These are phyloP conservation scores for Kalmusia sp. DNA, from an alignment of 2,329 filamentous ascomycete species.

Conservation along the genomic window DNA sequence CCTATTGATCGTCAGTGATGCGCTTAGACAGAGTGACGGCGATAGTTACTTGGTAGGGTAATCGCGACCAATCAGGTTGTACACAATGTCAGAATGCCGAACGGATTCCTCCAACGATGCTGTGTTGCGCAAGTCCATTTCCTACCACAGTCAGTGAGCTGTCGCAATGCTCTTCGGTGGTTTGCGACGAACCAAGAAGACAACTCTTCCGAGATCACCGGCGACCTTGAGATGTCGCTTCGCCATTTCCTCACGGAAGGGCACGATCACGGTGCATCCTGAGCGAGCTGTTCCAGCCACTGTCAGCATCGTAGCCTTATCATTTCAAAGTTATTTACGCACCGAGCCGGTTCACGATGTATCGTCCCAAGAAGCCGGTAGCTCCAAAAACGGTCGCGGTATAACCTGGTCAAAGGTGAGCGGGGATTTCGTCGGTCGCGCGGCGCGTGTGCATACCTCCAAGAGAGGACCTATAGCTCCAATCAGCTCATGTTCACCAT, in stretches of 20 bases:
- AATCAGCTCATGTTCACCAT: constrained; percentile 23
- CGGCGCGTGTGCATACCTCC: constrained; percentile 68
- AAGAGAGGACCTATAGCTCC: constrained; percentile 71
- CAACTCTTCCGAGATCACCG: constrained; percentile 89
- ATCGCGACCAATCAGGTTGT: constrained; percentile 92
- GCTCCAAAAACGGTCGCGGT: constrained; percentile 98
- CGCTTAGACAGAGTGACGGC: neutral
- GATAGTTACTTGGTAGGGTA: constrained; percentile 89
- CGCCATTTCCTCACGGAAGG: constrained; percentile 95
- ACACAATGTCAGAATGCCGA: constrained; percentile 95
- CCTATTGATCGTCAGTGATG: constrained; percentile 52
- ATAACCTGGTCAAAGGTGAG: constrained; percentile 69
- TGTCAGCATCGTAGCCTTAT: constrained; percentile 22
- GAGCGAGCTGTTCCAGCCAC: constrained; percentile 70
- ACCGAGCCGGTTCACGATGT: constrained; percentile 96
- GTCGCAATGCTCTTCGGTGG: neutral
- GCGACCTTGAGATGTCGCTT: constrained; percentile 96
- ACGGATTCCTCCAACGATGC: constrained; percentile 96
- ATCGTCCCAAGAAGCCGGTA: constrained; percentile 92
- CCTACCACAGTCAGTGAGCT: constrained; percentile 58
- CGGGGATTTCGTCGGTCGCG: constrained; percentile 18
- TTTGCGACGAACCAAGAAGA: constrained; percentile 73
- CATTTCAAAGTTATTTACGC: constrained; percentile 34
- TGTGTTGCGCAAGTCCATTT: constrained; percentile 95
- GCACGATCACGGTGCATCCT: constrained; percentile 93